These are phyloP conservation scores for Pseudogymnoascus sp. DNA, from an alignment of 2,329 filamentous ascomycete genomes.

Conservation along the genomic window DNA sequence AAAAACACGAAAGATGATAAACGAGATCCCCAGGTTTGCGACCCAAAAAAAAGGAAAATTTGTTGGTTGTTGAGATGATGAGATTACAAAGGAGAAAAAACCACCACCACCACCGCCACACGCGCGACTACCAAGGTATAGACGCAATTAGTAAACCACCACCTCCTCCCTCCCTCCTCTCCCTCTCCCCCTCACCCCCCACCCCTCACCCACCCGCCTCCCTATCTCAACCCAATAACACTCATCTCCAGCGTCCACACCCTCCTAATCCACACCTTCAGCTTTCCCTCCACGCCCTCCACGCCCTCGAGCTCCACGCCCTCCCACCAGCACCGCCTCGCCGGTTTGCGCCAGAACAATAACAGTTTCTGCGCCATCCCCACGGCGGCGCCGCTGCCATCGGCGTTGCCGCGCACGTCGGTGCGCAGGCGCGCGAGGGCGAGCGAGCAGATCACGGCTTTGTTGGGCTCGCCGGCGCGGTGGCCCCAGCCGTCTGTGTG, in stretches of 20 bases:
- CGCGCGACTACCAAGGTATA: no score
- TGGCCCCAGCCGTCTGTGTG: conserved; percentile 94
- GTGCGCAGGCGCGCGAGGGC: conserved; percentile 87
- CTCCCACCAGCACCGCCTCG: conserved; percentile 97
- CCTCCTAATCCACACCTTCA: conserved; percentile 97
- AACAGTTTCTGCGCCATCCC: conserved; percentile 98
- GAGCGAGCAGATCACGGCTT: conserved; percentile 95
- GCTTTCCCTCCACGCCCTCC: conserved; percentile 78
- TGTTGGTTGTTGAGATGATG: no score
- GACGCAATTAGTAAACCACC: no score
- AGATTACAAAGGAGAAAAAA: no score
- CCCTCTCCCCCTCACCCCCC: no score
- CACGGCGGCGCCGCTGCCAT: conserved; percentile 63
- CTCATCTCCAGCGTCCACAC: conserved; percentile 99
- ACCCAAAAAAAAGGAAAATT: no score
- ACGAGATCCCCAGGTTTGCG: no score
- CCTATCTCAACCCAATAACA: conserved; percentile 71
- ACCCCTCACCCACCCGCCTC: no score
- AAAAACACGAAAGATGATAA: no score
- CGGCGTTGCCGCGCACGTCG: conserved; percentile 74
- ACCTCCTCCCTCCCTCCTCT: no score
- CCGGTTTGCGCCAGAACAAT: conserved; percentile 96
- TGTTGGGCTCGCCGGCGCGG: conserved; percentile 93
- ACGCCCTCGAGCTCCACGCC: conserved; percentile 85
- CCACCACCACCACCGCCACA: no score